These are phyloP conservation scores for Monilinia polystroma DNA, from an alignment of 2,329 filamentous ascomycete genomes.

Conservation along the genomic window DNA sequence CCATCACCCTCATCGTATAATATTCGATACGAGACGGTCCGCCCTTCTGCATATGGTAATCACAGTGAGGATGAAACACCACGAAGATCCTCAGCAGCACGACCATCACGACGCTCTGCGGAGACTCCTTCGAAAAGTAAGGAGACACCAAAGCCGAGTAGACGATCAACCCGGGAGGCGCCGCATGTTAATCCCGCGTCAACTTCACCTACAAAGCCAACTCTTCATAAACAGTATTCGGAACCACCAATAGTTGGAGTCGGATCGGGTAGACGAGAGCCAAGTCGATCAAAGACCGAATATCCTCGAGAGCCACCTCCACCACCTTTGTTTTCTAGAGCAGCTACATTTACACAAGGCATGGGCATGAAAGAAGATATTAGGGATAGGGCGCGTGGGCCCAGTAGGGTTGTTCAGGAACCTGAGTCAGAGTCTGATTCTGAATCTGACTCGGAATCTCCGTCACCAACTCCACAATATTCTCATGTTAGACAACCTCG, in stretches of 20 bases:
- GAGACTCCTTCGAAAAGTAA: constrained; percentile 30
- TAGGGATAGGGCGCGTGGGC: constrained; percentile 30
- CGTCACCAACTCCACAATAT: constrained; percentile 20
- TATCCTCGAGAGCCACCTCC: constrained; percentile 31
- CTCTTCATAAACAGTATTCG: constrained; percentile 36
- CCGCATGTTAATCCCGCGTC: constrained; percentile 36
- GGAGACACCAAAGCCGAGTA: constrained; percentile 26
- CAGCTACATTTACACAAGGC: constrained; percentile 34
- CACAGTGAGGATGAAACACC: constrained; percentile 38
- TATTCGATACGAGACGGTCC: constrained; percentile 31
- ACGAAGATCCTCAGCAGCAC: constrained; percentile 36
- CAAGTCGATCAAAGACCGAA: constrained; percentile 38
- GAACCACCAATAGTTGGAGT: constrained; percentile 33
- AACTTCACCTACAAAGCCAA: constrained; percentile 30
- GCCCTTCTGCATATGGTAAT: constrained; percentile 23
- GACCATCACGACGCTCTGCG: constrained; percentile 34
- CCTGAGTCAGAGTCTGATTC: constrained; percentile 16
- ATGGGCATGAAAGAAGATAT: constrained; percentile 7
- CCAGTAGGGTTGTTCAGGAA: constrained; percentile 28
- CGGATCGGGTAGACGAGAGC: constrained; percentile 30
- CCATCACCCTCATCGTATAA: constrained; percentile 29
- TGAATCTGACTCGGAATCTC: constrained; percentile 17
- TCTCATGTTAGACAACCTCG: constrained; percentile 20
- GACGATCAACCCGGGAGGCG: constrained; percentile 14
- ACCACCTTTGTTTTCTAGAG: constrained; percentile 35